Evolutionary conservation across 208 protist genomes (phyloP), one percentile per base, ranked within the genome.

Genomic region (Borovskyia barvae): DNA sequence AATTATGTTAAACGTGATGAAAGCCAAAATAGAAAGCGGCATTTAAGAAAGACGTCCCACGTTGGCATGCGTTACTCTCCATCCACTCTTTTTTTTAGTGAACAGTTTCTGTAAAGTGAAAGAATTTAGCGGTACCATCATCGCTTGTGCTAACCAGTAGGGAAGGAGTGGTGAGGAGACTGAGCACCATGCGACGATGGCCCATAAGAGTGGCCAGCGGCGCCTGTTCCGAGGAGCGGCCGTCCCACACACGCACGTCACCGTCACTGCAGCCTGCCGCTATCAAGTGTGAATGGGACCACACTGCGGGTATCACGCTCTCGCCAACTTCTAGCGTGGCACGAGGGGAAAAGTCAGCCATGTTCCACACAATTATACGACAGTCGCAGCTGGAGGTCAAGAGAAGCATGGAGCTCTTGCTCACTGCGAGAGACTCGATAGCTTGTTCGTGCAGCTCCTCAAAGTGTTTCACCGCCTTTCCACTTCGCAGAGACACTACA

Each of bases 251-350:
- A 14, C 85, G 82, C 4, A 95, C 65, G 32, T 73, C 56, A 11
- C 83, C 89, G 57, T 95, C 89, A 41, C 85, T 92, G 64, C 83
- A 95, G 11, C 89, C 89, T 0, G 80, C 85, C 1, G 75, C 75
- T 14, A 93, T 45, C 14, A 78, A 41, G 47, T 80, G 19, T 17
- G 49, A 35, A n/a, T 72, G 37, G 9, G 71, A 54, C 91, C 91
- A 96, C 19, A 75, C 15, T 8, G 77, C 82, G 1, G 87, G 77
- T 40, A 93, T 90, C 7, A 96, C 72, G 40, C 87, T 86, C 66
- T 93, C 91, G 4, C 74, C 84, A 4, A 90, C 81, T 7, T 83
- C 56, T 12, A 93, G 39, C 5, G 72, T 60, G 2, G 58, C 71
- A 2, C 91, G 83, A 0, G 75, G 56, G 37, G 72, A 80, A 54